phyloP scores from a whole-genome alignment of 768 basidiomycete genomes.

The Lentinula sp. region DNA sequence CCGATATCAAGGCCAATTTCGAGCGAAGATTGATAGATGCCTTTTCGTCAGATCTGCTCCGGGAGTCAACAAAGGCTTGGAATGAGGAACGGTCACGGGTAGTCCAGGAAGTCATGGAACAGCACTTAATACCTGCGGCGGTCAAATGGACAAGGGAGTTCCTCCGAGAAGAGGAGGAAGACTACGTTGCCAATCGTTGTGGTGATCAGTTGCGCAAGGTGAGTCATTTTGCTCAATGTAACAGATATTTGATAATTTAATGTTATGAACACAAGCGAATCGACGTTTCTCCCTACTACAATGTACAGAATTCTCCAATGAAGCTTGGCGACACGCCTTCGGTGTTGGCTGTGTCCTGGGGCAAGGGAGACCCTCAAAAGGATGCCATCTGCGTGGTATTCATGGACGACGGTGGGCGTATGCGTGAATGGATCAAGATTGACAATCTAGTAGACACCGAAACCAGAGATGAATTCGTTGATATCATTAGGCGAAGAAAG shows the following conservation, averaged over 20 bases:
- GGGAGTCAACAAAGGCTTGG: slow-evolving; percentile 85
- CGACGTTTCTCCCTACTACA: slow-evolving; percentile 72
- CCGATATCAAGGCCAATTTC: slow-evolving; percentile 57
- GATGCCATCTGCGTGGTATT: slow-evolving; percentile 84
- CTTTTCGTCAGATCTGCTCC: slow-evolving; percentile 79
- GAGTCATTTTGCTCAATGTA: slow-evolving; percentile 17
- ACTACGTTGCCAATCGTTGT: slow-evolving; percentile 66
- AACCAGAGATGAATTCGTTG: slow-evolving; percentile 66
- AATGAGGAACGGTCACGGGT: slow-evolving; percentile 79
- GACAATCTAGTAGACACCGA: slow-evolving; percentile 79
- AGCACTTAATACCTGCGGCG: slow-evolving; percentile 78
- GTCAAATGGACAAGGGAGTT: slow-evolving; percentile 88
- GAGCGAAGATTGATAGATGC: slow-evolving; percentile 74
- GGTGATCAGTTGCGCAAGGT: slow-evolving; percentile 68
- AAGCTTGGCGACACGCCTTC: slow-evolving; percentile 66
- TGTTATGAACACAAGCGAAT: slow-evolving; percentile 52
- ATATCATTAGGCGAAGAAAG: slow-evolving; percentile 74
- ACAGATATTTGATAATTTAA: slow-evolving; percentile 5
- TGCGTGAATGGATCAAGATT: slow-evolving; percentile 85
- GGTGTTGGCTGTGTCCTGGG: slow-evolving; percentile 91
- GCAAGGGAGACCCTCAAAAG: slow-evolving; percentile 88
- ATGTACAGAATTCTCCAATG: slow-evolving; percentile 39
- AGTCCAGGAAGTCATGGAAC: slow-evolving; percentile 71
- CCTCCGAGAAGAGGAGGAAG: slow-evolving; percentile 87
- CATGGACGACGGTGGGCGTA: slow-evolving; percentile 81